Conservation (phyloP, 371 early-diverging fungal genomes). For the Mucor mucedo region DNA sequence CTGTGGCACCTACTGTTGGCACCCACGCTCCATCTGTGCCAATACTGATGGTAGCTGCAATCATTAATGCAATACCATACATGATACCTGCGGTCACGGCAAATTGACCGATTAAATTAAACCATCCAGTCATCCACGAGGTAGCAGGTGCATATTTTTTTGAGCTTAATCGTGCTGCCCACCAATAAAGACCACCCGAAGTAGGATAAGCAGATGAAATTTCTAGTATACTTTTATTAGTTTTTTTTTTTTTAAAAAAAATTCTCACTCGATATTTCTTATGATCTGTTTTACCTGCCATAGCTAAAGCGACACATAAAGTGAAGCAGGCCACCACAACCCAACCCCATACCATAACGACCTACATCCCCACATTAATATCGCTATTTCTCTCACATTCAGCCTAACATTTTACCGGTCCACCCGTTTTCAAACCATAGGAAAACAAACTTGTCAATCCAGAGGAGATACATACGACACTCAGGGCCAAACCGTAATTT, state of each 20-base stretch:
- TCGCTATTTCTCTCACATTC: background rate
- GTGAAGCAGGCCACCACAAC: constrained; percentile 61
- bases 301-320: constrained; percentile 59
- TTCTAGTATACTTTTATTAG: constrained; percentile 35
- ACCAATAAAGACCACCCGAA: constrained; percentile 73
- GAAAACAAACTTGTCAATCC: constrained; percentile 44
- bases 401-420: constrained; percentile 30
- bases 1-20: constrained; percentile 46
- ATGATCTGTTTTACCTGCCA: constrained; percentile 49
- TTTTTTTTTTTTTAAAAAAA: constrained; percentile 3
- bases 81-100: constrained; percentile 59
- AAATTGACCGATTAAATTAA: constrained; percentile 49
- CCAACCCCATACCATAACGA: constrained; percentile 59
- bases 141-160: constrained; percentile 39
- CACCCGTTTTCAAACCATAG: constrained; percentile 46
- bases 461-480: constrained; percentile 47
- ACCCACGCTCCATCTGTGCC: constrained; percentile 47
- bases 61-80: constrained; percentile 58
- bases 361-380: constrained; percentile 7
- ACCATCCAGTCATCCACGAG: constrained; percentile 54
- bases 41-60: constrained; percentile 52
- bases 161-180: constrained; percentile 52
- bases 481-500: constrained; percentile 43
- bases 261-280: no score
- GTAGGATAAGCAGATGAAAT: constrained; percentile 73